Percentiles rank a stretch among this genome's conserved stretches.
Conservation (phyloP, 805 yeast genomes). For the Lipomyces mesembrius region DNA sequence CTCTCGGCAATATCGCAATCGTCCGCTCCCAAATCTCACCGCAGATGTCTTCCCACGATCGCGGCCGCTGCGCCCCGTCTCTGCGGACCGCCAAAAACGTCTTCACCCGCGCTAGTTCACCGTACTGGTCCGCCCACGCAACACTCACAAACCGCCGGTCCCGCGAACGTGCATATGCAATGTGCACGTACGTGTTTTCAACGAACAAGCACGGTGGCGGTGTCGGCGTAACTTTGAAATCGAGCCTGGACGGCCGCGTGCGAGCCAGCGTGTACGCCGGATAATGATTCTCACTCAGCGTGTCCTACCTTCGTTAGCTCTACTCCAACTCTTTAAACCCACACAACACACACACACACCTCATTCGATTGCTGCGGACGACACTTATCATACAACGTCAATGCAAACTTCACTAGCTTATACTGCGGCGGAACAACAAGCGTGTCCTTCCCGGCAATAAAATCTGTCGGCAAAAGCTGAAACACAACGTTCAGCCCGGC, state of each 20-base stretch:
- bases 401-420: constrained; percentile 40
- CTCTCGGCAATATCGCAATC: constrained; percentile 35
- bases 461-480: constrained; percentile 30
- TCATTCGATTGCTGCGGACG: constrained; percentile 11
- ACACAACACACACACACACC: not conserved
- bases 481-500: constrained; percentile 22
- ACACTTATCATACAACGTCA: constrained; percentile 45
- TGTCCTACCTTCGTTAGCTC: not conserved
- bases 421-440: constrained; percentile 42
- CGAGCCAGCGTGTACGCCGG: constrained; percentile 47
- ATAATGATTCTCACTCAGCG: constrained; percentile 12
- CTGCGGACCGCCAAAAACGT: constrained; percentile 49
- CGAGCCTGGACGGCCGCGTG: constrained; percentile 43
- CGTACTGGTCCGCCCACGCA: constrained; percentile 88
- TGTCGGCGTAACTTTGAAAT: constrained; percentile 40
- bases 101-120: constrained; percentile 62
- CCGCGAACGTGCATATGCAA: constrained; percentile 80
- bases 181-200: constrained; percentile 80
- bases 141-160: constrained; percentile 86
- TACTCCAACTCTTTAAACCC: not conserved
- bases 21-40: constrained; percentile 46
- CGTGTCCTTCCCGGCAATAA: constrained; percentile 41
- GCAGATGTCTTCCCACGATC: constrained; percentile 43
- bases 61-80: constrained; percentile 32
- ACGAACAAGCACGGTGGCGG: constrained; percentile 48